Evolutionary conservation across 2,329 filamentous ascomycete species (phyloP), one percentile per base, ranked within the genome.

Genomic region (Podosphaera xanthii): DNA sequence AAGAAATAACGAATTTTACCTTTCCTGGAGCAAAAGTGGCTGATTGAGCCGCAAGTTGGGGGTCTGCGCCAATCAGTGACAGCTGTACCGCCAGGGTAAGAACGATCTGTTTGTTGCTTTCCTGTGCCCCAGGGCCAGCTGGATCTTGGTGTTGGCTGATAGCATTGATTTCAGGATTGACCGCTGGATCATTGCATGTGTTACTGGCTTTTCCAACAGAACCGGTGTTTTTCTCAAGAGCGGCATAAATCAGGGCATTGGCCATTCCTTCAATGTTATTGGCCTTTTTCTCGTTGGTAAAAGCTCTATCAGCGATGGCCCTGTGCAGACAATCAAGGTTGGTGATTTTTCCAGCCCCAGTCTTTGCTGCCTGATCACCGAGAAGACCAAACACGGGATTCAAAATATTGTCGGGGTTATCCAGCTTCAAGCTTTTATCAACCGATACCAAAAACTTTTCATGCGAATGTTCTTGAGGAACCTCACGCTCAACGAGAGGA

Each of bases 131-230:
- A 2, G 73, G 67, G 0, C 78, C 78, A 30, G 82, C 82, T 35
- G 82, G 80, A 67, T 86, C 82, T 70, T 86, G 81, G 70, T 85
- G 82, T 70, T 83, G 80, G 59, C 73, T 71, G 61, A 86, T 68
- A 50, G 79, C 79, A 35, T 74, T 77, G 65, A 86, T 83, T 71
- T 85, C 81, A 2, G 81, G 75, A 70, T 86, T 86, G 60, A 74
- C 72, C 14, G 82, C 78, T 65, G 75, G 79, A 68, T 70, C 71
- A 48, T 70, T 74, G 72, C 82, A 86, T 56, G 76, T 69, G 38
- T 75, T 77, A 54, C 77, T 81, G n/a, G 74, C 75, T 52, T 73
- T 69, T 57, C 80, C 81, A 61, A 83, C 79, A 9, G 66, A 64
- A 57, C 71, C 76, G 34, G 79, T 83, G 71, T 83, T 83, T 60